Conservation (phyloP, 192 early-diverging fungal species). For the Backusella circina region DNA sequence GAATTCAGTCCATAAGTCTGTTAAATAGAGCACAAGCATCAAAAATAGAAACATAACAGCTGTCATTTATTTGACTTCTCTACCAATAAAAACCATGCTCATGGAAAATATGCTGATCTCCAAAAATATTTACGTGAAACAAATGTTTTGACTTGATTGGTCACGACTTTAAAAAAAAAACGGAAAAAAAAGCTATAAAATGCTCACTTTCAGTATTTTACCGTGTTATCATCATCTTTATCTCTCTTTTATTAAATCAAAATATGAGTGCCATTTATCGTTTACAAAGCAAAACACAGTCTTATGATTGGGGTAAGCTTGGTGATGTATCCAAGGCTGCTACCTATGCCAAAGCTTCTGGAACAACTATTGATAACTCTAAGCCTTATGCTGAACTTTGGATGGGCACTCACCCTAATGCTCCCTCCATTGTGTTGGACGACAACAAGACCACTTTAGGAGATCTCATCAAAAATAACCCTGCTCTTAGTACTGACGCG, state of each 20-base stretch:
- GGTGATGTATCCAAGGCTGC: slow-evolving; percentile 81
- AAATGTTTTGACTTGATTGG: neutral
- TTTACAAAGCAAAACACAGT: slow-evolving; percentile 73
- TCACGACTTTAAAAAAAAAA: neutral
- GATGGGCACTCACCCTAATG: slow-evolving; percentile 98
- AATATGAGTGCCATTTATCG: slow-evolving; percentile 44
- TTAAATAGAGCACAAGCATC: neutral
- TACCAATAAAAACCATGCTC: neutral
- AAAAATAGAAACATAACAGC: neutral
- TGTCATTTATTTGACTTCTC: neutral
- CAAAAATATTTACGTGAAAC: neutral
- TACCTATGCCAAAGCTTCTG: slow-evolving; percentile 66
- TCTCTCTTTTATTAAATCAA: neutral
- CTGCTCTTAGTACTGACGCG: slow-evolving; percentile 45
- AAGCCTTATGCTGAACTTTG: slow-evolving; percentile 96
- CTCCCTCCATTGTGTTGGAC: slow-evolving; percentile 59
- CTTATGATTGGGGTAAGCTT: slow-evolving; percentile 96
- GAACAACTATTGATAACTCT: slow-evolving; percentile 46
- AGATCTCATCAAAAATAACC: slow-evolving; percentile 53
- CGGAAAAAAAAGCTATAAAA: neutral
- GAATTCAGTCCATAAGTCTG: neutral
- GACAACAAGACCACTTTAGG: slow-evolving; percentile 50
- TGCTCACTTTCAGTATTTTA: neutral
- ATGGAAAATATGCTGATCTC: neutral
- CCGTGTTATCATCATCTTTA: neutral